Evolutionary conservation across 371 early-diverging fungal genomes (phyloP), one percentile per base, ranked within the genome.

Genomic region (Mucor mucedo): DNA sequence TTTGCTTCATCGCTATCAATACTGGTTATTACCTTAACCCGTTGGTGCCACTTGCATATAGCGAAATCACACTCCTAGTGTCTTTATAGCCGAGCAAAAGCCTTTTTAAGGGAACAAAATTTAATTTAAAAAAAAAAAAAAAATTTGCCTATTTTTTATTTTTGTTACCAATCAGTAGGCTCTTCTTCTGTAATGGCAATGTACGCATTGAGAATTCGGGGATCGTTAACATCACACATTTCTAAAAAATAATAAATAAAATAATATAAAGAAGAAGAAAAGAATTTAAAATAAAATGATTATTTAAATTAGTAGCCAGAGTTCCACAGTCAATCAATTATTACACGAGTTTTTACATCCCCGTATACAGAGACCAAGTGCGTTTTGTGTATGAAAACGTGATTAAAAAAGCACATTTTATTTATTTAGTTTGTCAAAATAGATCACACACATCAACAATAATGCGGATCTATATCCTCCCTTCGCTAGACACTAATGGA

Each of bases 151-250:
- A 32, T 35, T 35, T 52, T 32, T 11, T n/a, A 16, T 42, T 13
- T n/a, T 6, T 38, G 27, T 70, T 82, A 88, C 87, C 87, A 87
- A 68, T 87, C 73, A 11, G 77, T 86, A 21, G 71, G 71, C 11
- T 80, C 74, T 21, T 82, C 80, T 66, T 75, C 77, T 40, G 82
- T 74, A 60, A 91, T 87, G 49, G 78, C 83, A 16, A 83, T 71
- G 69, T 91, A 89, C 56, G 89, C 85, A 65, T 83, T 75, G 11
- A 71, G 55, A 58, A 91, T 88, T 49, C 76, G 75, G 42, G 87
- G 84, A 70, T 91, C 91, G 41, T 81, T 79, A 60, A 91, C 74
- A 78, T 89, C 87, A 77, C 89, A 89, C 73, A 87, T 87, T 49
- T 48, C 29, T 32, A 21, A 38, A 41, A 59, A 63, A n/a, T 49